phyloP scores from a whole-genome alignment of 148 eudicot genomes.

The Persicaria maculosa region DNA sequence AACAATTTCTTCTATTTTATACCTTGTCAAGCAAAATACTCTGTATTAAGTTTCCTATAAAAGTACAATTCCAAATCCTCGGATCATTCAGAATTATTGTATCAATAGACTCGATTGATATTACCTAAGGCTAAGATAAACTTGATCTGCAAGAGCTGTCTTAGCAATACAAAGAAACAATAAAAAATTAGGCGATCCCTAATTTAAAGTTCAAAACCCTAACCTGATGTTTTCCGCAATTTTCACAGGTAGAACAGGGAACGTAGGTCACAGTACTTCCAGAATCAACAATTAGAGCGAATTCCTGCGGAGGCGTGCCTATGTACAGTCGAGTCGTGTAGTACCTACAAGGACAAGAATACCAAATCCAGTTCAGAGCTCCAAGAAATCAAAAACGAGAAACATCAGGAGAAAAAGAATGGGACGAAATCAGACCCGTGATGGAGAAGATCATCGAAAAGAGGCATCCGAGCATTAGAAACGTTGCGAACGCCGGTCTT shows the following conservation, averaged over 20 bases:
- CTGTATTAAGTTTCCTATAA: background rate
- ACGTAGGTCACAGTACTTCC: conserved; percentile 77
- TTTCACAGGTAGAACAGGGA: conserved; percentile 51
- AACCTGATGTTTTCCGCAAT: conserved; percentile 70
- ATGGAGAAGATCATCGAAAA: conserved; percentile 17
- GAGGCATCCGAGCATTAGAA: conserved; percentile 19
- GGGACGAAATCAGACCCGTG: conserved; percentile 12
- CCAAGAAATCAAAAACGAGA: background rate
- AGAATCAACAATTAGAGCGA: conserved; percentile 66
- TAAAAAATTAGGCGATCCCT: background rate
- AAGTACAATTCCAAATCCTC: background rate
- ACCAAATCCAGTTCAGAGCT: background rate
- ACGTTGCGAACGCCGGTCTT: conserved; percentile 2
- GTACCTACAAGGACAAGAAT: conserved; percentile 22
- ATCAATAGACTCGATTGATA: background rate
- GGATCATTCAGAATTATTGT: background rate
- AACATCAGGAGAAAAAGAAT: background rate
- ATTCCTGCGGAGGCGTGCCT: conserved; percentile 58
- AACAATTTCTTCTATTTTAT: background rate
- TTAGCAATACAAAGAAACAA: background rate
- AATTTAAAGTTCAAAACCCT: background rate
- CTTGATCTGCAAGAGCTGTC: background rate
- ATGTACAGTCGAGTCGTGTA: conserved; percentile 56
- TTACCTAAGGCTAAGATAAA: background rate
- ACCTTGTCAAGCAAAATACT: background rate